These are phyloP conservation scores for Naegleria fowleri DNA, from an alignment of 208 protist genomes.

Conservation along the genomic window DNA sequence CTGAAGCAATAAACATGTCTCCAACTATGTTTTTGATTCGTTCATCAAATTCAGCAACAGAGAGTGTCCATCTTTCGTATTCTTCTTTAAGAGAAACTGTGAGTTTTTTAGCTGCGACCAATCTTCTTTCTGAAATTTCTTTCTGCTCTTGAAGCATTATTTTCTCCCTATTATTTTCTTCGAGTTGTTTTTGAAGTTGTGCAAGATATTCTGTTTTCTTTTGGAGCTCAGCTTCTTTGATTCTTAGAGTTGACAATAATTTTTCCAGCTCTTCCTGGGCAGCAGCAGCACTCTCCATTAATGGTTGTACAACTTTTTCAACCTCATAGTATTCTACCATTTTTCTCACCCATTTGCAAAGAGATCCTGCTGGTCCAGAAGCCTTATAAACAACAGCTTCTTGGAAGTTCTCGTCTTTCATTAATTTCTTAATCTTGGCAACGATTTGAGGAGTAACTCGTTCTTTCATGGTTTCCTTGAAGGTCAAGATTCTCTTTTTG, in stretches of 20 bases:
- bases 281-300: slow-evolving; percentile 75
- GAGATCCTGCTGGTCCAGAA: slow-evolving; percentile 33
- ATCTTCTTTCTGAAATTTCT: slow-evolving; percentile 68
- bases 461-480: slow-evolving; percentile 84
- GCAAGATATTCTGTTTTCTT: slow-evolving; percentile 26
- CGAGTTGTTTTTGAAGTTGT: slow-evolving; percentile 55
- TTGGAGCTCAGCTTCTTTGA: slow-evolving; percentile 71
- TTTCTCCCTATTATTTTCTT: slow-evolving; percentile 72
- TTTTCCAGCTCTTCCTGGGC: slow-evolving; percentile 69
- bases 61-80: slow-evolving; percentile 82
- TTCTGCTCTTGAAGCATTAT: slow-evolving; percentile 76
- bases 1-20: slow-evolving; percentile 86
- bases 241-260: slow-evolving; percentile 72
- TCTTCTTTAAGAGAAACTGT: slow-evolving; percentile 84
- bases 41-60: slow-evolving; percentile 64
- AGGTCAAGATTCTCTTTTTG: slow-evolving; percentile 58
- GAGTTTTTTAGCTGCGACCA: slow-evolving; percentile 86
- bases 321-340: slow-evolving; percentile 88
- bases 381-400: slow-evolving; percentile 30
- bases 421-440: slow-evolving; percentile 69
- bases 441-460: slow-evolving; percentile 73
- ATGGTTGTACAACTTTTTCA: slow-evolving; percentile 89
- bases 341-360: slow-evolving; percentile 88
- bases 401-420: slow-evolving; percentile 33
- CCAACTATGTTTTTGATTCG: slow-evolving; percentile 70